Percentiles rank a stretch among this genome's conserved stretches.
phyloP scores from a whole-genome alignment of 1,284 basidiomycete genomes.

The Boletus hoseneyae region DNA sequence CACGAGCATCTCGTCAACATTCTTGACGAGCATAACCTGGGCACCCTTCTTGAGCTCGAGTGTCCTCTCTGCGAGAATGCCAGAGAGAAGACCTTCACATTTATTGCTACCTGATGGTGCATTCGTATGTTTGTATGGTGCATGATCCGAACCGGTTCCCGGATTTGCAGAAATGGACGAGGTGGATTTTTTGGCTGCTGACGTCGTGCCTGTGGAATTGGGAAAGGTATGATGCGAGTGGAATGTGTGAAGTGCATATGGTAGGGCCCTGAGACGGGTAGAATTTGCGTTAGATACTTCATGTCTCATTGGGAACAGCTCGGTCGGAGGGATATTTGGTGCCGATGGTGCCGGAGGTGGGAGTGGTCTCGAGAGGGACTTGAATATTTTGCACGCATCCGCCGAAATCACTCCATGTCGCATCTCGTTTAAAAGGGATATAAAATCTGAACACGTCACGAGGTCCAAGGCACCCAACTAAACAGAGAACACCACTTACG shows the following conservation, averaged over 20 bases:
- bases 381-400: slow-evolving; percentile 38
- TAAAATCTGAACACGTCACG: slow-evolving; percentile 45
- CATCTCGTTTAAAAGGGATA: slow-evolving; percentile 71
- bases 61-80: slow-evolving; percentile 48
- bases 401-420: slow-evolving; percentile 50
- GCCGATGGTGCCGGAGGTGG: slow-evolving; percentile 22
- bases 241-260: slow-evolving; percentile 26
- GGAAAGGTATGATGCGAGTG: slow-evolving; percentile 36
- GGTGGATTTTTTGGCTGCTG: slow-evolving; percentile 2
- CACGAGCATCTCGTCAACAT: slow-evolving; percentile 70
- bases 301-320: slow-evolving; percentile 36
- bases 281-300: slow-evolving; percentile 38
- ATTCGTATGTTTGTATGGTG: slow-evolving; percentile 14
- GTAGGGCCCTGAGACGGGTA: slow-evolving; percentile 32
- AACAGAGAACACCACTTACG: slow-evolving; percentile 30
- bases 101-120: slow-evolving; percentile 24
- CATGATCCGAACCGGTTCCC: not conserved
- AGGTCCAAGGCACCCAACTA: not conserved
- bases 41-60: slow-evolving; percentile 56
- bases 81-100: slow-evolving; percentile 46
- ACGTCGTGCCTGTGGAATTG: not conserved
- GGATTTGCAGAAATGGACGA: not conserved
- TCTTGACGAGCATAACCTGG: slow-evolving; percentile 75
- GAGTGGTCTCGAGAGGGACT: slow-evolving; percentile 40
- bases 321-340: slow-evolving; percentile 36